Evolutionary conservation across 2,329 filamentous ascomycete species (phyloP).

Genomic region (Aureobasidium sp.): DNA sequence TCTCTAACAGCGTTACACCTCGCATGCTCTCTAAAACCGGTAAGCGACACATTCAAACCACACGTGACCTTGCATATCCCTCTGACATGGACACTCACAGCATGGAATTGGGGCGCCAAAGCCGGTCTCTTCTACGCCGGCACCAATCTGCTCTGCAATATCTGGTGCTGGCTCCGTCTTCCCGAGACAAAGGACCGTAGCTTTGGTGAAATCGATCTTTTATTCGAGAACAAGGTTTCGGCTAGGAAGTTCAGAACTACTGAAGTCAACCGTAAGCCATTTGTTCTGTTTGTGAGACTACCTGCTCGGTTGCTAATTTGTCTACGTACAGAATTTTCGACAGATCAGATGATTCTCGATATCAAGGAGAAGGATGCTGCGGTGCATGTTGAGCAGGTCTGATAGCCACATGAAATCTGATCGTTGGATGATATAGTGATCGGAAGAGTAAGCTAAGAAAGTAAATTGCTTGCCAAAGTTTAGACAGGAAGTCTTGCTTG

Average conservation of each 20-base stretch:
- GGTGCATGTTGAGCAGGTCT: neutral
- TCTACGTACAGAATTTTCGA: neutral
- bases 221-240: constrained; percentile 33
- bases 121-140: constrained; percentile 39
- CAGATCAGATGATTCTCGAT: neutral
- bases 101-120: constrained; percentile 35
- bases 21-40: constrained; percentile 32
- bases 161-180: constrained; percentile 34
- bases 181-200: constrained; percentile 37
- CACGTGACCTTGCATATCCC: no score
- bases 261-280: neutral
- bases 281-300: neutral
- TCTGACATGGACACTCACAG: constrained; percentile 24
- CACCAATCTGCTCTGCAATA: constrained; percentile 27
- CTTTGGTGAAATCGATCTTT: constrained; percentile 38
- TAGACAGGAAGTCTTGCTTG: no score
- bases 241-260: constrained; percentile 28
- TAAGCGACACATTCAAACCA: no score
- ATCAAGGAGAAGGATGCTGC: neutral
- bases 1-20: constrained; percentile 35
- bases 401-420: no score
- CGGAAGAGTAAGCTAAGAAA: no score
- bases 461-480: no score
- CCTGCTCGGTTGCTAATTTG: neutral
- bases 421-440: no score